Percentiles rank a stretch among this genome's conserved stretches.
Evolutionary conservation across 164 flowering plant genomes (phyloP).

Genomic region (Vitis riparia): DNA sequence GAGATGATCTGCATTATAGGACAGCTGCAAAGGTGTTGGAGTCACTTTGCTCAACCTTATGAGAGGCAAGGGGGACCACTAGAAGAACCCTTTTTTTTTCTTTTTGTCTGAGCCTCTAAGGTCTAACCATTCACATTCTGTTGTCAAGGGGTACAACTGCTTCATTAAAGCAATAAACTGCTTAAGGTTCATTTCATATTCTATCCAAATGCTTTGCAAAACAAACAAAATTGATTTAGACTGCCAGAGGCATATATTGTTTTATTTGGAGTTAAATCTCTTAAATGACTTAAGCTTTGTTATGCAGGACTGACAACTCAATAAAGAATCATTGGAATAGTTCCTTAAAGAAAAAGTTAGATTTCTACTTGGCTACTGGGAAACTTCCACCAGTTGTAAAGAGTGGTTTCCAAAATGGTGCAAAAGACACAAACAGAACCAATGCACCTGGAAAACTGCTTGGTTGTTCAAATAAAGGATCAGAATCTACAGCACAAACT

Average conservation of each 20-base stretch:
- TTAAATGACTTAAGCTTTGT: neutral
- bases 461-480: slow-evolving; percentile 33
- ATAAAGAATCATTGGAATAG: slow-evolving; percentile 99
- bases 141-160: too few species aligned
- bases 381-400: slow-evolving; percentile 62
- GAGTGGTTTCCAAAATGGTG: slow-evolving; percentile 36
- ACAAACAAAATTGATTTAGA: neutral
- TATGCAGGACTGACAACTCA: slow-evolving; percentile 89
- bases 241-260: neutral
- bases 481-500: slow-evolving; percentile 48
- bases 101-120: too few species aligned
- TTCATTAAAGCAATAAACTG: too few species aligned
- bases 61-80: too few species aligned
- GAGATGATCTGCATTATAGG: too few species aligned
- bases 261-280: neutral
- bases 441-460: slow-evolving; percentile 23
- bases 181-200: neutral
- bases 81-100: too few species aligned
- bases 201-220: neutral
- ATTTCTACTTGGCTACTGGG: slow-evolving; percentile 75
- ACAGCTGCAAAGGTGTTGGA: too few species aligned
- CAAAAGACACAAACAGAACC: slow-evolving; percentile 29
- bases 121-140: too few species aligned
- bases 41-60: too few species aligned
- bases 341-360: slow-evolving; percentile 84